Evolutionary conservation across 2,329 filamentous ascomycete species (phyloP).

Genomic region (Aspergillus fumigatus): DNA sequence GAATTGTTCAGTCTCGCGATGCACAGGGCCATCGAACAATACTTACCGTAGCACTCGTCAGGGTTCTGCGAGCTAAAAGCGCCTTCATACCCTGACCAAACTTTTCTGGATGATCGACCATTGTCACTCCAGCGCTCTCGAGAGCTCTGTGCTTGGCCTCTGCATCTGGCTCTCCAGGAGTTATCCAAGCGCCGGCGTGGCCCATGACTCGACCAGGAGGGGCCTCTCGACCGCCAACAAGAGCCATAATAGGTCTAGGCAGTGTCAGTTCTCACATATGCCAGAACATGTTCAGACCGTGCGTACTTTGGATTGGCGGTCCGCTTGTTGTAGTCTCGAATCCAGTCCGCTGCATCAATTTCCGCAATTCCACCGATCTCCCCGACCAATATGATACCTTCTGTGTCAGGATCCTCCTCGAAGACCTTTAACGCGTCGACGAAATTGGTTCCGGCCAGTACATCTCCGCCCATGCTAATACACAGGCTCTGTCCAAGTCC

Average conservation of each 20-base stretch:
- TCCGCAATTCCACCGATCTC: conserved; percentile 68
- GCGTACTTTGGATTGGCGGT: conserved; percentile 60
- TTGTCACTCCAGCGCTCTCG: conserved; percentile 60
- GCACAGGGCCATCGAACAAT: not conserved
- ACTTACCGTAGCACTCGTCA: conserved; percentile 22
- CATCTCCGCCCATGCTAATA: conserved; percentile 73
- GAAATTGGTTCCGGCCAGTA: conserved; percentile 69
- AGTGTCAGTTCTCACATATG: conserved; percentile 10
- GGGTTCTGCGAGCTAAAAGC: conserved; percentile 47
- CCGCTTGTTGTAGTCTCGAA: conserved; percentile 58
- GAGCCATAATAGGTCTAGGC: conserved; percentile 63
- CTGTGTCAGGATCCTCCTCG: conserved; percentile 61
- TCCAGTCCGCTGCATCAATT: conserved; percentile 69
- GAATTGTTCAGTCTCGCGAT: not conserved
- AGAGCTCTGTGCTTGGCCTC: conserved; percentile 63
- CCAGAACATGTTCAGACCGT: not conserved
- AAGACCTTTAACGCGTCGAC: conserved; percentile 66
- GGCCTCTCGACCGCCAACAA: conserved; percentile 65
- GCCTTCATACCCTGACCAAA: conserved; percentile 66
- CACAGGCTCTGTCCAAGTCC: conserved; percentile 73
- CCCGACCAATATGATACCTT: conserved; percentile 67
- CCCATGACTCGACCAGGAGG: conserved; percentile 66
- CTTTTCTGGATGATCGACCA: conserved; percentile 72
- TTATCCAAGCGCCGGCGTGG: conserved; percentile 69
- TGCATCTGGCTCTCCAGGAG: conserved; percentile 61